phyloP scores from a whole-genome alignment of 2,329 filamentous ascomycete species.

The Monilinia fructigena region DNA sequence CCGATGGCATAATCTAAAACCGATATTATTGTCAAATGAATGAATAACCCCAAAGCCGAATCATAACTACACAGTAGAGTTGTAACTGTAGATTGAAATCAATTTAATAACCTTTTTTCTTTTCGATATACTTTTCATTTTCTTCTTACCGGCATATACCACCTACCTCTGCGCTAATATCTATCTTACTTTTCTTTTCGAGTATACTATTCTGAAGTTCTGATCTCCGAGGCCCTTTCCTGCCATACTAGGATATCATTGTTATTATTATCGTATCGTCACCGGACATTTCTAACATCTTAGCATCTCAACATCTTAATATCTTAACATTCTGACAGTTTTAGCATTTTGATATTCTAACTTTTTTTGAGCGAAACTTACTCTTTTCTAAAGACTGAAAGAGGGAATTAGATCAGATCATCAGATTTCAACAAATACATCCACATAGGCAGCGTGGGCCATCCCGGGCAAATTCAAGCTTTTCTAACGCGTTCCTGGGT shows the following conservation, averaged over 20 bases:
- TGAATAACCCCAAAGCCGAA: no score
- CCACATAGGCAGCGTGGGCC: not conserved
- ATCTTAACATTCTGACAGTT: no score
- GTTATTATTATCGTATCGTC: not conserved
- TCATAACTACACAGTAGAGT: no score
- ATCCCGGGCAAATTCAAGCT: slow-evolving; percentile 19
- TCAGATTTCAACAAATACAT: not conserved
- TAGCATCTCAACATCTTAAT: no score
- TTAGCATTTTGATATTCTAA: no score
- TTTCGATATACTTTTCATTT: no score
- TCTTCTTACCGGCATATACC: no score
- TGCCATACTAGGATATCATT: not conserved
- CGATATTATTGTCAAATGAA: not conserved
- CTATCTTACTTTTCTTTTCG: not conserved
- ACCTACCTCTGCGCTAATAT: not conserved
- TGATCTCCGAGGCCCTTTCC: not conserved
- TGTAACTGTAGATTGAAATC: no score
- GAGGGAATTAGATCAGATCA: no score
- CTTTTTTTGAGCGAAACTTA: no score
- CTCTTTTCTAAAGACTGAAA: no score
- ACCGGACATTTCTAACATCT: not conserved
- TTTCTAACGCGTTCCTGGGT: slow-evolving; percentile 3
- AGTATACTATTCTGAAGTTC: not conserved
- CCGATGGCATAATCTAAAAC: not conserved
- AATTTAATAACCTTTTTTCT: no score